Conservation (phyloP, 1,139 yeast species). For the Suhomyces coccinellae region DNA sequence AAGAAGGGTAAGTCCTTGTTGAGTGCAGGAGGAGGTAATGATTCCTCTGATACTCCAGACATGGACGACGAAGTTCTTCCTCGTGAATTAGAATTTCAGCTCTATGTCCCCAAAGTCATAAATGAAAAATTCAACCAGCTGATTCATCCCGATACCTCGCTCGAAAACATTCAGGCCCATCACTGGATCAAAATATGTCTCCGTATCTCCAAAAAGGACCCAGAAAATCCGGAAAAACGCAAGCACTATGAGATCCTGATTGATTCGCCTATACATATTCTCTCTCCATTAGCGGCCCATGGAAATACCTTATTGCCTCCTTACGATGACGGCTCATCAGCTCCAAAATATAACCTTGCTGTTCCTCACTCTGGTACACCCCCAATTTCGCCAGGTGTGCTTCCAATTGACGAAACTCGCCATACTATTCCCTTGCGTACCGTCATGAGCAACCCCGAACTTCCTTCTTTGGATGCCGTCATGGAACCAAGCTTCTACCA, state of each 20-base stretch:
- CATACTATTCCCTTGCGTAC: conserved; percentile 9
- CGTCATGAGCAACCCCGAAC: background rate
- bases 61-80: conserved; percentile 45
- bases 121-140: conserved; percentile 43
- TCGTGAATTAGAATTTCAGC: conserved; percentile 78
- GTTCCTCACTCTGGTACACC: conserved; percentile 27
- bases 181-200: conserved; percentile 93
- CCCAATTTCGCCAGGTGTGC: conserved; percentile 58
- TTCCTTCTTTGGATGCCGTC: conserved; percentile 20
- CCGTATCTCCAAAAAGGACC: conserved; percentile 65
- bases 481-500: conserved; percentile 27
- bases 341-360: conserved; percentile 18
- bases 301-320: conserved; percentile 70
- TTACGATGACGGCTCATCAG: conserved; percentile 36
- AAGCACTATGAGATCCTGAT: conserved; percentile 91
- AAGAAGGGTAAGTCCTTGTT: conserved; percentile 47
- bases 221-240: conserved; percentile 56
- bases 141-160: conserved; percentile 82
- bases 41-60: conserved; percentile 27
- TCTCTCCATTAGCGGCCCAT: conserved; percentile 67
- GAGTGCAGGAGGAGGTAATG: conserved; percentile 24
- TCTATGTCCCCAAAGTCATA: conserved; percentile 69
- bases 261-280: conserved; percentile 84
- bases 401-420: conserved; percentile 36
- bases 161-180: conserved; percentile 73